phyloP scores from a whole-genome alignment of 306 rosid genomes.

The Castanea mollissima region DNA sequence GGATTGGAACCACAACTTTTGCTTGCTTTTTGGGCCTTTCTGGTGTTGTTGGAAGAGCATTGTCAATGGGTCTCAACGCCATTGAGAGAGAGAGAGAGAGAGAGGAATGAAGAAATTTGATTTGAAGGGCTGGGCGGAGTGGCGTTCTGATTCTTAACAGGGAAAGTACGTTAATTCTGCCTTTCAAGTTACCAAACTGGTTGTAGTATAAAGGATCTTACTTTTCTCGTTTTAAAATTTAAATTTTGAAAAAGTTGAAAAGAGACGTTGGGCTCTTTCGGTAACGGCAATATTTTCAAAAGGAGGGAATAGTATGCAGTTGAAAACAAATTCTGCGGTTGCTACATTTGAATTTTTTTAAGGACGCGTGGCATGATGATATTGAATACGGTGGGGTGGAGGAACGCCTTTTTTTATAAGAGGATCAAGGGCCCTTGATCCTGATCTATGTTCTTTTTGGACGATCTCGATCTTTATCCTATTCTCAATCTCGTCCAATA shows the following conservation, averaged over 20 bases:
- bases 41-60: slow-evolving; percentile 66
- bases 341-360: neutral
- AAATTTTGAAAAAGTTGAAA: slow-evolving; percentile 26
- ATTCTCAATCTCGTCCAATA: neutral
- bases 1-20: slow-evolving; percentile 42
- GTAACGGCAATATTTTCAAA: slow-evolving; percentile 21
- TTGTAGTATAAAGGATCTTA: slow-evolving; percentile 1
- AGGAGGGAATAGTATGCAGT: neutral
- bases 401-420: neutral
- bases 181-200: neutral
- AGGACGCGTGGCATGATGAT: neutral
- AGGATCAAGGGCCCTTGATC: neutral
- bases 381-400: neutral
- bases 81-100: slow-evolving; percentile 29
- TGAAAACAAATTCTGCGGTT: neutral
- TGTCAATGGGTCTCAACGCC: slow-evolving; percentile 89
- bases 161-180: neutral
- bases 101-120: neutral
- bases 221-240: neutral
- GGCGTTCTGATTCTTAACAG: slow-evolving; percentile 1
- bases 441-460: too few species aligned
- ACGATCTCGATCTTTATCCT: neutral
- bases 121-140: neutral
- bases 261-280: slow-evolving; percentile 27
- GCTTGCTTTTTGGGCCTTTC: slow-evolving; percentile 78